These are phyloP conservation scores for Melampsora americana DNA, from an alignment of 1,284 basidiomycete genomes.

Conservation along the genomic window DNA sequence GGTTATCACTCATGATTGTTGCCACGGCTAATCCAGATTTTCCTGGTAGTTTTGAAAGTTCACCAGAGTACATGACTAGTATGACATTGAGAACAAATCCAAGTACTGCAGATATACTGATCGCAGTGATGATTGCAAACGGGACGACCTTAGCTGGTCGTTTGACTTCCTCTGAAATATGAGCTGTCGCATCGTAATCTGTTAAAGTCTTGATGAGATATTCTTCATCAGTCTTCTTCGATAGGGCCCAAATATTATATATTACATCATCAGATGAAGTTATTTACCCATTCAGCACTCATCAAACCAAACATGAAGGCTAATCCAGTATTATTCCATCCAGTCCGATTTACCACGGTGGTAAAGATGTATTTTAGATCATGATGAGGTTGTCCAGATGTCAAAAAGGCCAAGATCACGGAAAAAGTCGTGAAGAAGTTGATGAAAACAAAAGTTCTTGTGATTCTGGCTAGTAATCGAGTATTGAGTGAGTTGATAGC, in stretches of 20 bases:
- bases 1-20: slow-evolving; percentile 24
- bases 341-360: slow-evolving; percentile 60
- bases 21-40: slow-evolving; percentile 19
- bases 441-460: slow-evolving; percentile 77
- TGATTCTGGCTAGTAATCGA: slow-evolving; percentile 70
- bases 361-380: slow-evolving; percentile 68
- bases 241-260: background rate
- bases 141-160: slow-evolving; percentile 75
- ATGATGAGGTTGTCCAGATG: slow-evolving; percentile 78
- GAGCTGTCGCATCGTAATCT: slow-evolving; percentile 63
- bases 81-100: slow-evolving; percentile 77
- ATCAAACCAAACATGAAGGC: slow-evolving; percentile 82
- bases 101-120: slow-evolving; percentile 68
- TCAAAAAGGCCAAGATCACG: slow-evolving; percentile 78
- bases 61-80: slow-evolving; percentile 68
- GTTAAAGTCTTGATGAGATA: slow-evolving; percentile 46
- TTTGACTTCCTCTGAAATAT: slow-evolving; percentile 87
- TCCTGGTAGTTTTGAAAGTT: slow-evolving; percentile 46
- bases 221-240: slow-evolving; percentile 15
- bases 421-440: slow-evolving; percentile 65
- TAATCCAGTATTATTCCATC: slow-evolving; percentile 69
- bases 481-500: slow-evolving; percentile 77
- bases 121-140: slow-evolving; percentile 78
- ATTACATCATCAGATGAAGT: background rate
- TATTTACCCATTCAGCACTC: slow-evolving; percentile 72